Evolutionary conservation across 2,329 filamentous ascomycete species (phyloP), one percentile per base, ranked within the genome.

Genomic region (Juglanconis oblonga): DNA sequence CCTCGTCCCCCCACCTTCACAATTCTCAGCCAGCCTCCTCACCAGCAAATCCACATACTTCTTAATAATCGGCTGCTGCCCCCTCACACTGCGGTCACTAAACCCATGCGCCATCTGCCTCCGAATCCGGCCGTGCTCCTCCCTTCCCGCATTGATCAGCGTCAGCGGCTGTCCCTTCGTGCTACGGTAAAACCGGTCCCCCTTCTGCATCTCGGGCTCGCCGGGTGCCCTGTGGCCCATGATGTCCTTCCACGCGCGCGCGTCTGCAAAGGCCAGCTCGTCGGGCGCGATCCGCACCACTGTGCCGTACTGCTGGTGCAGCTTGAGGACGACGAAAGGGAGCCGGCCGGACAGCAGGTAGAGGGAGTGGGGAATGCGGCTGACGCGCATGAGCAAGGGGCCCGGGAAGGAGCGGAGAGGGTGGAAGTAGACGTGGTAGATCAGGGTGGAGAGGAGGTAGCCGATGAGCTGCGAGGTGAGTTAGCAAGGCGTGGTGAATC

Each of bases 271-370:
- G 5, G 73, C 73, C 7, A 81, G 70, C 61, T 79, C 74, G 57
- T 74, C 68, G 1, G 78, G 77, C 4, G 69, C 70, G 51, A 78
- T 64, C 31, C 79, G 74, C 31, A 81, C 78, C 2, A 79, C 70
- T 3, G 68, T 67, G 13, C 79, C 79, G 62, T 77, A 76, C 31
- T 66, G 65, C 8, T 68, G 59, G 65, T 77, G 70, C 49, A 73
- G 58, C 17, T 61, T 49, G 58, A 62, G 58, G n/a, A 65, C 24
- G 36, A 51, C 32, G 33, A 58, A 58, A 32, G 53, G 58, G 3
- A 55, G 47, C 5, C 51, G 55, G 17, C 61, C 61, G 24, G 51
- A 52, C 13, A 52, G 5, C 6, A 57, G 54, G 38, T 49, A 45
- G 54, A 51, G 35, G 58, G 40, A 53, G 55, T 63, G 58, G 31